Evolutionary conservation across 2,329 filamentous ascomycete species (phyloP).

Genomic region (Cryphonectria carpinicola): DNA sequence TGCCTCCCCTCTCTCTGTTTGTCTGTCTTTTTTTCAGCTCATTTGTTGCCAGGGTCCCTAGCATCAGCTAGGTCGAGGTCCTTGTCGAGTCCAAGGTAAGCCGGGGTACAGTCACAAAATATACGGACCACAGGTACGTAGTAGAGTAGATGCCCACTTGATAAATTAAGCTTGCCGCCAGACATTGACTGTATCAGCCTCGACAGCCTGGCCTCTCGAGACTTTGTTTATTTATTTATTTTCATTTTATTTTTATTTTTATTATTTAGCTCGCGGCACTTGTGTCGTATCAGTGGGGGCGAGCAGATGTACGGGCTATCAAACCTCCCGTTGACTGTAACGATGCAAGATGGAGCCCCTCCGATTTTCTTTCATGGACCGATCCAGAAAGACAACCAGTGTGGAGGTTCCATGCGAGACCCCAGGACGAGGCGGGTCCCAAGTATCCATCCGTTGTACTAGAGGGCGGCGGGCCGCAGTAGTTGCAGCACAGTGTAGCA

Average conservation of each 20-base stretch:
- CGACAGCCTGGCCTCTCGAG: background rate
- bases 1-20: background rate
- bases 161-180: background rate
- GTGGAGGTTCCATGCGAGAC: slow-evolving; percentile 9
- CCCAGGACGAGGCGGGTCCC: background rate
- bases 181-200: background rate
- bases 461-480: background rate
- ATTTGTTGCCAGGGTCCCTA: background rate
- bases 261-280: background rate
- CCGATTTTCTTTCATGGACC: background rate
- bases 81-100: background rate
- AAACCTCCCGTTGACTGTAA: background rate
- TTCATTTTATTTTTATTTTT: background rate
- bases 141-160: background rate
- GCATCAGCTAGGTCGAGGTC: background rate
- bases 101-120: background rate
- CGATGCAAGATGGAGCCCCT: slow-evolving; percentile 5
- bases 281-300: background rate
- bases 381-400: background rate
- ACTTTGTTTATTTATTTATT: background rate
- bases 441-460: background rate
- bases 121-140: background rate
- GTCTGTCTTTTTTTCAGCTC: background rate
- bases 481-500: slow-evolving; percentile 18
- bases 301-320: background rate